phyloP scores from a whole-genome alignment of 257 asterid species.

The Solanum microdontum region DNA sequence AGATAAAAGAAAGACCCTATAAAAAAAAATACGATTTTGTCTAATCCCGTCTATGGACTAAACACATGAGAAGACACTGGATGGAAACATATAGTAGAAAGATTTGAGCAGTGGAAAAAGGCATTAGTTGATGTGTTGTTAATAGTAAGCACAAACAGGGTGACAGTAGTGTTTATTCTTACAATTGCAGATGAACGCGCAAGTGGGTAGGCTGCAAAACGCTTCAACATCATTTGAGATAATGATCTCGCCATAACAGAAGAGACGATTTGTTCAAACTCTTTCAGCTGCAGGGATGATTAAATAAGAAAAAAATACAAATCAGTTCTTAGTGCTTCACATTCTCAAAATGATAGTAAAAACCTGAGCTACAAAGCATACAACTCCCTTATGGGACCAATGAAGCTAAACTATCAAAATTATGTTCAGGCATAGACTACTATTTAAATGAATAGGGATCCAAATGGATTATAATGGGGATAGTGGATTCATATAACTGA shows the following conservation, averaged over 20 bases:
- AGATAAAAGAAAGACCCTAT: neutral
- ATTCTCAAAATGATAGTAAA: neutral
- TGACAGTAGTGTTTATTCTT: constrained; percentile 1
- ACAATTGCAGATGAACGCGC: constrained; percentile 37
- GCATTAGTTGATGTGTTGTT: neutral
- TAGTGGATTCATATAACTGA: neutral
- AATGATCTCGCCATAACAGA: constrained; percentile 56
- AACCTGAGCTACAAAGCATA: neutral
- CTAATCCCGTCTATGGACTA: neutral
- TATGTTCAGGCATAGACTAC: neutral
- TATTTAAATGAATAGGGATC: neutral
- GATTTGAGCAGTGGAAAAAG: neutral
- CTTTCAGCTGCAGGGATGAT: neutral
- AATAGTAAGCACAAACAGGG: neutral
- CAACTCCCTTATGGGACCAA: neutral
- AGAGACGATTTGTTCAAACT: neutral
- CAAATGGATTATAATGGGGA: neutral
- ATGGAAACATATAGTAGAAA: neutral
- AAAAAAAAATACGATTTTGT: neutral
- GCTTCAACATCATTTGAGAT: constrained; percentile 41
- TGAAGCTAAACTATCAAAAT: neutral
- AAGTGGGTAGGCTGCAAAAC: constrained; percentile 38
- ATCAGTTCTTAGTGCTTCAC: neutral
- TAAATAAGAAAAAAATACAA: neutral
- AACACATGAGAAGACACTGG: neutral